Evolutionary conservation across 2,329 filamentous ascomycete genomes (phyloP).

Genomic region (Camillea tinctor): DNA sequence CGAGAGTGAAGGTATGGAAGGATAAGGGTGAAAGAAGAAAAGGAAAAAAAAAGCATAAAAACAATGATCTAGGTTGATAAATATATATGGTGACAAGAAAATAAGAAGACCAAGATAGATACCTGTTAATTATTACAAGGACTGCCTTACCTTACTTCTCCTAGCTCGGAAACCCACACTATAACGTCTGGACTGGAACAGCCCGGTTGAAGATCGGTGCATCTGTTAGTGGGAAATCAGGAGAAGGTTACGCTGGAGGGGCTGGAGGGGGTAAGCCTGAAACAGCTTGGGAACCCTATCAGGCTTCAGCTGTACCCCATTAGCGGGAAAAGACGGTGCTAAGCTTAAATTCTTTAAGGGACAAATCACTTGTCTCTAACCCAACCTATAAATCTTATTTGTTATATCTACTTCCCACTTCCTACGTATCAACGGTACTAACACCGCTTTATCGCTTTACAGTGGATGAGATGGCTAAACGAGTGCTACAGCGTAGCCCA

Average conservation of each 20-base stretch:
- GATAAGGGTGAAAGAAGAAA: background rate
- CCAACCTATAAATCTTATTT: too few species aligned
- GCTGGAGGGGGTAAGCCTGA: background rate
- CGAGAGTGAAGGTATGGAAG: background rate
- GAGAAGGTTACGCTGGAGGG: constrained; percentile 6
- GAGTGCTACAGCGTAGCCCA: background rate
- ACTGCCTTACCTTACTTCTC: background rate
- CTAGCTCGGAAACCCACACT: constrained; percentile 2
- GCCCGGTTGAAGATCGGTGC: background rate
- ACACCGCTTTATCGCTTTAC: too few species aligned
- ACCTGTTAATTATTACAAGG: background rate
- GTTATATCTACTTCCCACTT: background rate
- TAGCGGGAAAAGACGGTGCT: too few species aligned
- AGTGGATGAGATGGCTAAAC: background rate
- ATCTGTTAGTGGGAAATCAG: constrained; percentile 7
- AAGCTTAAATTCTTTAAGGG: too few species aligned
- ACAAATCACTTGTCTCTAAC: too few species aligned
- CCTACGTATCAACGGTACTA: background rate
- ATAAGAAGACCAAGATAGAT: background rate
- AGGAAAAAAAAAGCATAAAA: background rate
- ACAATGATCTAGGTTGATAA: background rate
- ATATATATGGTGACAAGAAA: too few species aligned
- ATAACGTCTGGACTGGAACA: constrained; percentile 1
- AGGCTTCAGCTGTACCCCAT: too few species aligned
- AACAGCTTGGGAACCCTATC: background rate